These are phyloP conservation scores for Leishmania lainsoni DNA, from an alignment of 208 protist genomes.

Conservation along the genomic window DNA sequence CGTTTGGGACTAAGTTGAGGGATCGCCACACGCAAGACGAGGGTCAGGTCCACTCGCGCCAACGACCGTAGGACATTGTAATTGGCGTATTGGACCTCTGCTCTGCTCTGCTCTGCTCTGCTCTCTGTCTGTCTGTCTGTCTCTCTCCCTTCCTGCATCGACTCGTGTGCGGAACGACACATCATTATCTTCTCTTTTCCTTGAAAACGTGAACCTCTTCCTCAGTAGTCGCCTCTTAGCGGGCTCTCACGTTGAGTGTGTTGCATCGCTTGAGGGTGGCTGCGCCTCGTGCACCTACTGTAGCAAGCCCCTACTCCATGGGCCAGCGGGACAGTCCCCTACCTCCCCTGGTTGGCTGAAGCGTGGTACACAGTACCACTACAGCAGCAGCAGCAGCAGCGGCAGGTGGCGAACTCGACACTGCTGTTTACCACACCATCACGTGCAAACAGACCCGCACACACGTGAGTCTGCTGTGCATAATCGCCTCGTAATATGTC, in stretches of 20 bases:
- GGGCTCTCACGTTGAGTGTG: neutral
- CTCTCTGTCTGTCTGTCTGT: neutral
- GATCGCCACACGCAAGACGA: neutral
- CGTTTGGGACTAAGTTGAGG: neutral
- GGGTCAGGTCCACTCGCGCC: neutral
- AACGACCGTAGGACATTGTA: neutral
- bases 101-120: too few relatives aligned
- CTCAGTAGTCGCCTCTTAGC: neutral
- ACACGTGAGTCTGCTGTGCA: neutral
- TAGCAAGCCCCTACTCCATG: neutral
- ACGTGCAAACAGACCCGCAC: neutral
- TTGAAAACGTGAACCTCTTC: neutral
- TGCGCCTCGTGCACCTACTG: neutral
- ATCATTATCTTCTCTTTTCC: neutral
- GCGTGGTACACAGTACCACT: neutral
- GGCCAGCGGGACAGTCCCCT: neutral
- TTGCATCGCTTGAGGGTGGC: neutral
- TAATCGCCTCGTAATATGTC: neutral
- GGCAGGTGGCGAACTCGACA: neutral
- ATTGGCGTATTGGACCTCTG: neutral
- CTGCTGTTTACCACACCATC: neutral
- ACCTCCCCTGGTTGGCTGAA: neutral
- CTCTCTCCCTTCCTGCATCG: neutral
- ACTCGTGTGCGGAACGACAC: neutral
- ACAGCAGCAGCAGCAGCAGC: neutral